phyloP scores from a whole-genome alignment of 192 early-diverging fungal genomes.

The Jimgerdemannia flammicorona region DNA sequence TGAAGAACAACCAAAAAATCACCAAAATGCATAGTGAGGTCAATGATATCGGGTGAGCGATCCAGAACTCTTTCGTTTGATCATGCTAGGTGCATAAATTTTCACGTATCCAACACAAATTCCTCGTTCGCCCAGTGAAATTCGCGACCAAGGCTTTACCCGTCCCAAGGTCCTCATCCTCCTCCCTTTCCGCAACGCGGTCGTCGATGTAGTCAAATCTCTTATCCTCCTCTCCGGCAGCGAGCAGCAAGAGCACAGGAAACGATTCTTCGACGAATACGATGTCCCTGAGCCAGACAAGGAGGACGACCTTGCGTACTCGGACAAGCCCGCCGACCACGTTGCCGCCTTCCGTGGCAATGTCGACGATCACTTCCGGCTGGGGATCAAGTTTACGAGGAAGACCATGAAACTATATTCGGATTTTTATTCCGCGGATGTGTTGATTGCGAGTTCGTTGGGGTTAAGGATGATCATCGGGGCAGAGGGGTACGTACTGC shows the following conservation, averaged over 20 bases:
- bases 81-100: conserved; percentile 8
- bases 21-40: conserved; percentile 53
- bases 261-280: conserved; percentile 81
- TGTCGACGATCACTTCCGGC: conserved; percentile 92
- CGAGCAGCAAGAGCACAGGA: conserved; percentile 84
- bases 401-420: conserved; percentile 85
- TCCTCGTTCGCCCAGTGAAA: conserved; percentile 45
- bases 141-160: conserved; percentile 95
- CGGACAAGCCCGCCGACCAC: conserved; percentile 76
- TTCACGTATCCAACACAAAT: too few relatives aligned
- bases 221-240: conserved; percentile 74
- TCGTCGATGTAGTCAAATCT: conserved; percentile 72
- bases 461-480: conserved; percentile 89
- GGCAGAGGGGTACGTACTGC: conserved; percentile 53
- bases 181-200: conserved; percentile 81
- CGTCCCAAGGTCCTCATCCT: conserved; percentile 89
- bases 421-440: conserved; percentile 86
- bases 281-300: conserved; percentile 38
- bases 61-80: not conserved
- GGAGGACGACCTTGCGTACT: conserved; percentile 57
- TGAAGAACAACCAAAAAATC: conserved; percentile 80
- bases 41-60: conserved; percentile 42
- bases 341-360: conserved; percentile 86
- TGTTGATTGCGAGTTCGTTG: conserved; percentile 90
- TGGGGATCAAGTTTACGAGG: conserved; percentile 87